Base-by-base conservation (phyloP, 2,329 filamentous ascomycete species). In the Biscogniauxia mediterranea region DNA sequence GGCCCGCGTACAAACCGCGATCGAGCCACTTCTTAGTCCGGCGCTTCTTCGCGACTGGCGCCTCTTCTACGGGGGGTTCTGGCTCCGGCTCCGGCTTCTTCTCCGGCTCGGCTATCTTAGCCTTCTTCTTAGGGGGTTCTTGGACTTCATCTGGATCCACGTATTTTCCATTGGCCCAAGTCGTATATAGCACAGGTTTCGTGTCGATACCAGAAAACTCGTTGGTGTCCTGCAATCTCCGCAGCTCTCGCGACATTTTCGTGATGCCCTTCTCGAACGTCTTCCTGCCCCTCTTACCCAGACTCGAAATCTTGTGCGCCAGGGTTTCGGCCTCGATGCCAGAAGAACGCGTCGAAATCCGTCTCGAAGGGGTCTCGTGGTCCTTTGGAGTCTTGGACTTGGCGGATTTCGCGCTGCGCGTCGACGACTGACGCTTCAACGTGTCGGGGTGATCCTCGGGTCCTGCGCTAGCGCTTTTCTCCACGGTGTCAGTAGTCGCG, bases 1-100 rank as follows among this genome's bases (percentile, higher is more conserved):
- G 94, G 26, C 95, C 95, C 0, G 92, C 89, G 71, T 96, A 98
- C 15, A 98, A 81, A 9, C 94, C 95, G 73, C 93, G 91, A 57
- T 83, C 81, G 58, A 96, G 80, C 85, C 91, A 98, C 67, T 87
- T 88, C 80, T 96, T 96, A 56, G 81, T 77, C 46, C 80, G 81
- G 59, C 83, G 78, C 65, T 78, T 76, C 64, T 76, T 79, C 25
- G 74, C 69, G 13, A 65, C 66, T 11, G 75, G 71, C 6, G 74
- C 68, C 23, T 76, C 74, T 68, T 83, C 69, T 63, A 72, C 60
- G 58, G 69, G 26, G 57, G 71, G 56, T 49, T 71, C 80, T 56
- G 72, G 65, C 54, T 79, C 74, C 42, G 75, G 69, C 51, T 67
- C 68, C 28, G 59, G 62, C 66, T 76, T 76, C 67, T 78, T 80